phyloP scores from a whole-genome alignment of 768 basidiomycete species.

The Leucogyrophana mollusca region DNA sequence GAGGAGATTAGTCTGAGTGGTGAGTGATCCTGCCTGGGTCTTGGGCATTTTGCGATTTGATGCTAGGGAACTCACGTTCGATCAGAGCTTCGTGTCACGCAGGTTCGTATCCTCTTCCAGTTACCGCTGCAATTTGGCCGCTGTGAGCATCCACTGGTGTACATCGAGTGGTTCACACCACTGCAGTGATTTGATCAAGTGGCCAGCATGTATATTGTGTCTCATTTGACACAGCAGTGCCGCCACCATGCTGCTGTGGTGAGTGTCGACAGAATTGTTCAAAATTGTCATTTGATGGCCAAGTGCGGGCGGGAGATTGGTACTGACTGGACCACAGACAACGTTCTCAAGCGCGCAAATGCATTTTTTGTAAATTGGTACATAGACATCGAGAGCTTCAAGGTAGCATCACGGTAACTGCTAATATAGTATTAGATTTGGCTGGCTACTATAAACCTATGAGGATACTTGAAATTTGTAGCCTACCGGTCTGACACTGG shows the following conservation, averaged over 20 bases:
- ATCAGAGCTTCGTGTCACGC: conserved; percentile 13
- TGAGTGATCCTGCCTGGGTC: no score
- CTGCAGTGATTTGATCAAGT: conserved; percentile 7
- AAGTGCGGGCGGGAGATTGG: conserved; percentile 15
- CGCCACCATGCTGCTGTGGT: conserved; percentile 16
- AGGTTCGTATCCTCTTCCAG: conserved; percentile 12
- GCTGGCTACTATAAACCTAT: no score
- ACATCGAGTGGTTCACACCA: conserved; percentile 20
- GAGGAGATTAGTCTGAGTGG: background rate
- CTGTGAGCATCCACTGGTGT: conserved; percentile 11
- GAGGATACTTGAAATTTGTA: no score
- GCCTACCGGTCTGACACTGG: no score
- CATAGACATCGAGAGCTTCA: conserved; percentile 1
- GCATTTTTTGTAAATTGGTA: conserved; percentile 4
- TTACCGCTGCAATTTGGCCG: conserved; percentile 5
- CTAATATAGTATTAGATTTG: no score
- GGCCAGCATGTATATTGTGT: conserved; percentile 17
- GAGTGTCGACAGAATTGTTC: conserved; percentile 3
- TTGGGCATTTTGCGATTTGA: no score
- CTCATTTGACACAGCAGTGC: conserved; percentile 15
- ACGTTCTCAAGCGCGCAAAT: conserved; percentile 15
- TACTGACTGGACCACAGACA: conserved; percentile 15
- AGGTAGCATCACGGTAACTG: background rate
- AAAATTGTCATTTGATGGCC: conserved; percentile 3
- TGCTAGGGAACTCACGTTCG: no score